phyloP scores from a whole-genome alignment of 768 basidiomycete genomes.

The Saitozyma sp. region DNA sequence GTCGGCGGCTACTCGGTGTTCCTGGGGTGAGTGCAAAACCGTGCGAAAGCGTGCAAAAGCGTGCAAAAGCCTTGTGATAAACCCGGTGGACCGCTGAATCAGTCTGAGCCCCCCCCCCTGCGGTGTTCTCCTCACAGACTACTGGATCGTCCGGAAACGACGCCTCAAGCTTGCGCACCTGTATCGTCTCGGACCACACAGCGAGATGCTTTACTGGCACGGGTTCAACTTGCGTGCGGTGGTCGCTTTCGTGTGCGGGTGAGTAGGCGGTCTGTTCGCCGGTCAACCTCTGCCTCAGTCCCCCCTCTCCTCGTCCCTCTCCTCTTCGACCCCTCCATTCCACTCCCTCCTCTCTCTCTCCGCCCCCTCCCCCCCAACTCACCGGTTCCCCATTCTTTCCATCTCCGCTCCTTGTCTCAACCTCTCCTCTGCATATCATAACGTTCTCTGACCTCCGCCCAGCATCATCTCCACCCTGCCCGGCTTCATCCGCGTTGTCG shows the following conservation, averaged over 20 bases:
- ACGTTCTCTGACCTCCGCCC: too few relatives aligned
- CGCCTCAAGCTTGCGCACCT: constrained; percentile 15
- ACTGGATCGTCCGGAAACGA: constrained; percentile 17
- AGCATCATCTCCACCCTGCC: constrained; percentile 21
- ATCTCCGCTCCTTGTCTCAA: too few relatives aligned
- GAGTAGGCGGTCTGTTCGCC: too few relatives aligned
- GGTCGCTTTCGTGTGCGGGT: constrained; percentile 13
- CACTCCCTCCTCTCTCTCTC: too few relatives aligned
- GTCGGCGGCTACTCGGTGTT: constrained; percentile 10
- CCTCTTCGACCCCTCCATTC: too few relatives aligned
- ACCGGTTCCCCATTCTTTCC: too few relatives aligned
- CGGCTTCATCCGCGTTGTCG: constrained; percentile 19
- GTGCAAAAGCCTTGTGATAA: neutral
- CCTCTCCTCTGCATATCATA: too few relatives aligned
- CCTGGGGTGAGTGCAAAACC: neutral
- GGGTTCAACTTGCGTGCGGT: constrained; percentile 18
- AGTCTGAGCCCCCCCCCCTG: neutral
- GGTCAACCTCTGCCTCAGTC: too few relatives aligned
- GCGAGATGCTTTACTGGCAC: constrained; percentile 7
- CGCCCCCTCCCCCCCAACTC: too few relatives aligned
- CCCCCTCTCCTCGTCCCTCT: too few relatives aligned
- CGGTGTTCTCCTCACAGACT: constrained; percentile 24
- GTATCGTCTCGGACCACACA: constrained; percentile 12
- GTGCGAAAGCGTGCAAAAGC: too few relatives aligned
- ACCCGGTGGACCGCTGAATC: neutral